Percentiles rank a stretch among this genome's conserved stretches.
Evolutionary conservation across 2,329 filamentous ascomycete genomes (phyloP).

Genomic region (Epichloe coenophiala): DNA sequence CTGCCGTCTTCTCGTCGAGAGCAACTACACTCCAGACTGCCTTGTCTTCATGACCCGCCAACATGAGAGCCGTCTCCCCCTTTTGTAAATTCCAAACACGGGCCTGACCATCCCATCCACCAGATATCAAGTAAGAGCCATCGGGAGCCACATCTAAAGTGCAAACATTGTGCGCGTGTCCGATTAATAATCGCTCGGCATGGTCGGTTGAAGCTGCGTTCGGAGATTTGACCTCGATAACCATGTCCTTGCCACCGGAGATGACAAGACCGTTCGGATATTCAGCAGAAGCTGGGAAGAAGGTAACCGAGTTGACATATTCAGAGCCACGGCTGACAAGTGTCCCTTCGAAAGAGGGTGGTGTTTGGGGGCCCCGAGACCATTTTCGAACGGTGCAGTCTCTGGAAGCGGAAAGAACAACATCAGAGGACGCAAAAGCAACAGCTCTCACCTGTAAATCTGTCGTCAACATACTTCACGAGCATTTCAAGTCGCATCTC

Average conservation of each 20-base stretch:
- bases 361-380: slow-evolving; percentile 52
- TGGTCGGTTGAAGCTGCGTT: slow-evolving; percentile 54
- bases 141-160: slow-evolving; percentile 65
- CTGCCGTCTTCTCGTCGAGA: slow-evolving; percentile 63
- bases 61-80: slow-evolving; percentile 62
- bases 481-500: neutral
- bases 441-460: slow-evolving; percentile 66
- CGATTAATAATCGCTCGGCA: slow-evolving; percentile 73
- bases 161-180: slow-evolving; percentile 81
- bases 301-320: slow-evolving; percentile 79
- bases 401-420: slow-evolving; percentile 74
- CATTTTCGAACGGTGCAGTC: slow-evolving; percentile 84
- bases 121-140: slow-evolving; percentile 68
- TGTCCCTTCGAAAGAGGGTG: slow-evolving; percentile 62
- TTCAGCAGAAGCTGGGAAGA: slow-evolving; percentile 52
- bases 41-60: slow-evolving; percentile 60
- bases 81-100: slow-evolving; percentile 75
- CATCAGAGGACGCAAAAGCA: slow-evolving; percentile 58
- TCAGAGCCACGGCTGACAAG: slow-evolving; percentile 68
- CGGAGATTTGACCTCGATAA: slow-evolving; percentile 79
- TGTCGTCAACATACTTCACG: neutral
- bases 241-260: slow-evolving; percentile 79
- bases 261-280: slow-evolving; percentile 71
- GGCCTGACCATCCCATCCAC: slow-evolving; percentile 84
- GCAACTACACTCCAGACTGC: slow-evolving; percentile 88